Base-by-base conservation (phyloP, 1,139 yeast genomes). In the Yamadazyma buinensis region DNA sequence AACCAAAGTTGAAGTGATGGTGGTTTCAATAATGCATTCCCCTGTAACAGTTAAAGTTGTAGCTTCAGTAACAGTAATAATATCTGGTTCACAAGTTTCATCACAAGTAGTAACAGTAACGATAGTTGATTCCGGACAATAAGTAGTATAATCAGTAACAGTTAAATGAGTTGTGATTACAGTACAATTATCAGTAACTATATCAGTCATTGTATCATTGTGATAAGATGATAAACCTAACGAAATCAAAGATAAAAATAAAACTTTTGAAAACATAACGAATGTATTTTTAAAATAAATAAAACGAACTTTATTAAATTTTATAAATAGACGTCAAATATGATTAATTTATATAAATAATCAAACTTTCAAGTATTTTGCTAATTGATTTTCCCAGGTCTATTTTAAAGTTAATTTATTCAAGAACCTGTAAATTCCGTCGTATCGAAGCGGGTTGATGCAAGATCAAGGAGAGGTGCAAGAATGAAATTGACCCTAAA, bases 1-100 rank as follows among this genome's bases (percentile, higher is more conserved):
- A 54, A 59, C 56, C 55, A 51, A 14, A 23, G 25, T 23, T n/a
- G 25, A n/a, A 13, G 25, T 23, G 13, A 23, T 23, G 15, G 70
- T 62, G 61, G 72, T 62, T 59, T 68, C 67, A 58, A 64, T 55
- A 52, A 67, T 55, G 55, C 70, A 64, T 51, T 67, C 67, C 54
- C 70, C 71, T 41, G 68, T 62, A 57, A 65, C 54, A 52, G 70
- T 65, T 42, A 65, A 49, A 43, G 72, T 65, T 58, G 71, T 64
- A 38, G 71, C 66, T 51, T 61, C 70, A 43, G 68, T 57, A 51
- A 65, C 67, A 39, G 70, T 64, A 55, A 64, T 42, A 29, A 24
- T 39, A 46, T 54, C 49, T 36, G 63, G 59, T 25, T 39, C 42
- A 46, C 67, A 63, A 30, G 34, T 45, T 2, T 18, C 34, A 26